Conservation (phyloP, 805 yeast species). For the Yarrowia bubula region DNA sequence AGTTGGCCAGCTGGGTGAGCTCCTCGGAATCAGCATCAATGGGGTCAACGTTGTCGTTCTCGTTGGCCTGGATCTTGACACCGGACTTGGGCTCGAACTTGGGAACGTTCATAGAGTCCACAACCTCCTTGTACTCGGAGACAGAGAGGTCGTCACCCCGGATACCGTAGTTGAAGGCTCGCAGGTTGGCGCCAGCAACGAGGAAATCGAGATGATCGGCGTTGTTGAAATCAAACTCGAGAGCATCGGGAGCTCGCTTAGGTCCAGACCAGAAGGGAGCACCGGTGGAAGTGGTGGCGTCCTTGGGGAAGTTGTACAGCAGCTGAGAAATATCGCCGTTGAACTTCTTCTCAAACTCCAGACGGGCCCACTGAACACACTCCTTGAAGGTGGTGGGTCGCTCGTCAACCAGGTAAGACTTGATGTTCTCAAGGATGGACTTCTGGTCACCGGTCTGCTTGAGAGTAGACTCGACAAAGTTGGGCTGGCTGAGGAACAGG, state of each 20-base stretch:
- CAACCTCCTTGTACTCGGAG: conserved; percentile 51
- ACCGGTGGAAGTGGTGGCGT: conserved; percentile 85
- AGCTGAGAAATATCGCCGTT: conserved; percentile 85
- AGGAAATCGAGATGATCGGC: conserved; percentile 79
- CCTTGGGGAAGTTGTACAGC: conserved; percentile 90
- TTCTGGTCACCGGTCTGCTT: conserved; percentile 92
- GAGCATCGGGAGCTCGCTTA: conserved; percentile 91
- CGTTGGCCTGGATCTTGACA: conserved; percentile 77
- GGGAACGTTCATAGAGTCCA: conserved; percentile 50
- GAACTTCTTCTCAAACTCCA: conserved; percentile 81
- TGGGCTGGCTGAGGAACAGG: conserved; percentile 83
- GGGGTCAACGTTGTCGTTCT: conserved; percentile 79
- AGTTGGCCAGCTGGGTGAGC: conserved; percentile 64
- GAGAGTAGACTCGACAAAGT: conserved; percentile 85
- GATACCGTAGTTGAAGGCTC: conserved; percentile 87
- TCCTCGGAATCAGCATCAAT: conserved; percentile 61
- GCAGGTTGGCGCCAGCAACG: conserved; percentile 84
- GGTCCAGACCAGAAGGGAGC: conserved; percentile 98
- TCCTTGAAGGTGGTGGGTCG: conserved; percentile 91
- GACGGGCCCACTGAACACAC: conserved; percentile 92
- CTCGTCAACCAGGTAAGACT: conserved; percentile 62
- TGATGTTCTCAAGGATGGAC: conserved; percentile 76
- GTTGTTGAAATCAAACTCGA: conserved; percentile 70
- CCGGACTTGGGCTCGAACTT: conserved; percentile 75
- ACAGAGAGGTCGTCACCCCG: conserved; percentile 61